Base-by-base conservation (phyloP, 2,329 filamentous ascomycete genomes). In the Monosporascus sp. region DNA sequence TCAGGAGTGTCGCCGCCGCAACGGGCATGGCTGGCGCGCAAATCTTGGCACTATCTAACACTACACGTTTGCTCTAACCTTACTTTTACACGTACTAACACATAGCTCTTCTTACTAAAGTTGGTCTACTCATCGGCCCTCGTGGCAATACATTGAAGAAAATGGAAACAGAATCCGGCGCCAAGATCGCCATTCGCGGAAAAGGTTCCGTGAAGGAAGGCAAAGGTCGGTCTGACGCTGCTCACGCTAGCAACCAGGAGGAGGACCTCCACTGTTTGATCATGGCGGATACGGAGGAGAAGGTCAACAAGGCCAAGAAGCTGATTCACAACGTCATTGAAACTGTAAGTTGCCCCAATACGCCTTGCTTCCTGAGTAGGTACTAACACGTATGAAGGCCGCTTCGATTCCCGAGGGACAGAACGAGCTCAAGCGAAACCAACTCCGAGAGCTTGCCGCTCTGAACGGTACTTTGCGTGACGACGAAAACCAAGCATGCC, bases 111-210 rank as follows among this genome's bases (percentile, higher is more conserved):
- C 75, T 74, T 77, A 83, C 83, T 88, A 86, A 96, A 99, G 94
- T 99, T 85, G 94, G 94, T 77, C 87, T 99, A 84, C 91, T 99
- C 76, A 99, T 99, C 86, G 94, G 94, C 76, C 94, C 94, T 76
- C 94, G 94, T 93, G 94, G 94, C 77, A 99, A 99, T 74, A 99
- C 94, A 64, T 79, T 99, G 71, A 99, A 99, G 81, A 99, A 97
- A 75, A 99, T 99, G 94, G 94, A 99, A 74, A 85, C 87, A 69
- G 92, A 99, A 76, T 99, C 94, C 53, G 87, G 87, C 60, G 94
- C 94, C 72, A 99, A 99, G 76, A 99, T 99, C 79, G 94, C 94
- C 64, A 99, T 99, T 71, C 93, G 94, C 76, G 94, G 94, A 79
- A 99, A 99, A 77, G 94, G 94, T 71, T 99, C 94, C 66, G 94